These are phyloP conservation scores for Fusarium transvaalense DNA, from an alignment of 2,329 filamentous ascomycete species.

Conservation along the genomic window DNA sequence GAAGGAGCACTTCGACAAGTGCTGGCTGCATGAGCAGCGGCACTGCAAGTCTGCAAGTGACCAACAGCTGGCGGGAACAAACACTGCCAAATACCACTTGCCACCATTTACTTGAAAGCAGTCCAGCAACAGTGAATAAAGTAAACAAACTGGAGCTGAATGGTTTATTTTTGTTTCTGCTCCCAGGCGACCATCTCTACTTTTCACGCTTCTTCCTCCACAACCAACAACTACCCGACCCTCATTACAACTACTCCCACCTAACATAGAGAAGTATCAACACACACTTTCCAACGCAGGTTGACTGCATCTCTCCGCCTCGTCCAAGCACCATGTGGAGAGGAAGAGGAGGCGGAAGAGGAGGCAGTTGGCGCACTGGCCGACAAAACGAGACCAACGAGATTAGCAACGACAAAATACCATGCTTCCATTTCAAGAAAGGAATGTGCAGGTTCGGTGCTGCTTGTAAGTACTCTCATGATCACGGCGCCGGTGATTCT, in stretches of 20 bases:
- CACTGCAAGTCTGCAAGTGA: neutral
- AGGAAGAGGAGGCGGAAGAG: neutral
- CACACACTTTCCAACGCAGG: neutral
- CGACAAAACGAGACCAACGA: neutral
- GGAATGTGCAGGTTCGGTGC: constrained; percentile 2
- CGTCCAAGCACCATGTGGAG: neutral
- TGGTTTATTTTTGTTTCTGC: no score
- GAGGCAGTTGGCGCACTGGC: neutral
- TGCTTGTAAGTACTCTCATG: constrained; percentile 12
- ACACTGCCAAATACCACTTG: neutral
- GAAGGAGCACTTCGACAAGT: neutral
- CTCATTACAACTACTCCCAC: neutral
- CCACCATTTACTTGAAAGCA: no score
- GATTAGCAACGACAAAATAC: neutral
- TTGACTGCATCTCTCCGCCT: neutral
- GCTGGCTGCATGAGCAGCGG: no score
- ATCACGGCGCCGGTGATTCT: neutral
- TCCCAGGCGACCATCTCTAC: no score
- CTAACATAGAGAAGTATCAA: neutral
- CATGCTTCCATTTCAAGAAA: constrained; percentile 3
- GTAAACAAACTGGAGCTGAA: no score
- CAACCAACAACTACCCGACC: neutral
- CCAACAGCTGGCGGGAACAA: neutral
- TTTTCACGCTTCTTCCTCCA: neutral
- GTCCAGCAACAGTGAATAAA: neutral